These are phyloP conservation scores for Neckera pumila DNA, from an alignment of 225 moss, liverwort and hornwort genomes.

Conservation along the genomic window DNA sequence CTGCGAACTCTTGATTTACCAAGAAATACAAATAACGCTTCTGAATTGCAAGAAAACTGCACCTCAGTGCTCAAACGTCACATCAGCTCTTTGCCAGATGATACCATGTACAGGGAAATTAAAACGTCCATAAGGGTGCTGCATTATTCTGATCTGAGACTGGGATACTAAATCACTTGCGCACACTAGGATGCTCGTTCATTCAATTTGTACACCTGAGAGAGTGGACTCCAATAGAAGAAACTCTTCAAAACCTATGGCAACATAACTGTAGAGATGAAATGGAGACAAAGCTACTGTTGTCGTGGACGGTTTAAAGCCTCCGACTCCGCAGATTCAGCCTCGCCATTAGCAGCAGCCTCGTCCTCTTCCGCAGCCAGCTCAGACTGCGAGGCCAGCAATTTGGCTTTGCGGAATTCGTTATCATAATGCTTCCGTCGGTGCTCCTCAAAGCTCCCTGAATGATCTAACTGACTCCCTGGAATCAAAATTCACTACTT, in stretches of 20 bases:
- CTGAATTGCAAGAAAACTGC: neutral
- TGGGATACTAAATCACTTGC: neutral
- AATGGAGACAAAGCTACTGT: neutral
- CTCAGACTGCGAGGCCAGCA: slow-evolving; percentile 29
- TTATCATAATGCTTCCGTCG: slow-evolving; percentile 87
- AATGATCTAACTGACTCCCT: slow-evolving; percentile 42
- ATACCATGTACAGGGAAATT: neutral
- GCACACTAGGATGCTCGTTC: neutral
- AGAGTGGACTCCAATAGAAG: neutral
- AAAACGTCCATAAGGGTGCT: neutral
- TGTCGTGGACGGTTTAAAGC: neutral
- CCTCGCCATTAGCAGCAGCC: slow-evolving; percentile 4
- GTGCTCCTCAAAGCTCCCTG: slow-evolving; percentile 85
- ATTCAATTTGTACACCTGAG: slow-evolving; percentile 4
- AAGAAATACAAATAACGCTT: neutral
- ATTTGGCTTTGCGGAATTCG: slow-evolving; percentile 78
- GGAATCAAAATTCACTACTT: neutral
- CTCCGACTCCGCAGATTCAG: neutral
- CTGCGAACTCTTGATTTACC: neutral
- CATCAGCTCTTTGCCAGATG: neutral
- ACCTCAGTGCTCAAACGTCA: neutral
- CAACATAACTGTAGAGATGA: neutral
- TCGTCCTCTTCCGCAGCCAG: slow-evolving; percentile 35
- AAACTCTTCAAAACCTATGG: neutral
- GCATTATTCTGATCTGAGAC: neutral